Conservation (phyloP, 257 asterid genomes). For the Lavandula angustifolia region DNA sequence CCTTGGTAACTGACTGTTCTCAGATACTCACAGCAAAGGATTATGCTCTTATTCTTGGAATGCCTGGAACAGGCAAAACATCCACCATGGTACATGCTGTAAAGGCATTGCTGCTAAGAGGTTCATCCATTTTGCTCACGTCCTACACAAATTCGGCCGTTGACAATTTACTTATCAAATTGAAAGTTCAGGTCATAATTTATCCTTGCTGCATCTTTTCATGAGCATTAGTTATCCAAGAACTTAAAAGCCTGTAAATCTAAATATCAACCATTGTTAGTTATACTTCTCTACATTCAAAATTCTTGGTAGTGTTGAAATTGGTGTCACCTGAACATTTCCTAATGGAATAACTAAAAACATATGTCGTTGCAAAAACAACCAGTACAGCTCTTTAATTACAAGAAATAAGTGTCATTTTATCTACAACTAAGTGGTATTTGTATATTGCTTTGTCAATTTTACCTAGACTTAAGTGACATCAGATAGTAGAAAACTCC, state of each 20-base stretch:
- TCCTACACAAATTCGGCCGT: slow-evolving; percentile 97
- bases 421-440: too few relatives aligned
- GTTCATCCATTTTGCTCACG: slow-evolving; percentile 95
- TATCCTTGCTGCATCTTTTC: slow-evolving; percentile 28
- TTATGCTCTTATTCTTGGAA: slow-evolving; percentile 89
- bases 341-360: not conserved
- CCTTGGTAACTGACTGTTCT: slow-evolving; percentile 17
- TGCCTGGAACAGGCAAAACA: slow-evolving; percentile 99
- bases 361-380: not conserved
- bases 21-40: slow-evolving; percentile 95
- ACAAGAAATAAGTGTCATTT: not conserved
- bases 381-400: too few relatives aligned
- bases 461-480: not conserved
- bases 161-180: slow-evolving; percentile 84
- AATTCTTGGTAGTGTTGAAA: slow-evolving; percentile 4
- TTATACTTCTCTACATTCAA: slow-evolving; percentile 24
- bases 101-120: slow-evolving; percentile 92
- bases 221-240: slow-evolving; percentile 20
- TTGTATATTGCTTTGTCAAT: not conserved
- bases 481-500: not conserved
- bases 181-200: slow-evolving; percentile 78
- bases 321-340: not conserved
- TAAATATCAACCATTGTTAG: slow-evolving; percentile 16
- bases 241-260: slow-evolving; percentile 13
- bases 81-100: slow-evolving; percentile 98